Evolutionary conservation across 129 eudicot species (phyloP).

Genomic region (Cynara cardunculus): DNA sequence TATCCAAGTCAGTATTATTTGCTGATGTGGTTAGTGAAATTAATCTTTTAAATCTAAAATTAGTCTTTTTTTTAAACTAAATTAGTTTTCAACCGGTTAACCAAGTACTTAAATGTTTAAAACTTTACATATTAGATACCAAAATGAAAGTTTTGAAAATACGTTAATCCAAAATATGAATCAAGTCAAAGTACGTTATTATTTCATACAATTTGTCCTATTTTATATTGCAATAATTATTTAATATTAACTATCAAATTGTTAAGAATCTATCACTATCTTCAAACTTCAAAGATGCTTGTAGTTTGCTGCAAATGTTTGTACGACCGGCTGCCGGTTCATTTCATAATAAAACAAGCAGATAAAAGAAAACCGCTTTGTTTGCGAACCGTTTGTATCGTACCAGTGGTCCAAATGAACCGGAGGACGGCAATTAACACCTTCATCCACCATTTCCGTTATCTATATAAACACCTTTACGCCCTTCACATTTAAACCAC

Average conservation of each 20-base stretch:
- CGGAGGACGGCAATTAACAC: conserved; percentile 19
- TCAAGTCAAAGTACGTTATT: no score
- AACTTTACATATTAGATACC: no score
- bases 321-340: conserved; percentile 18
- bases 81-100: no score
- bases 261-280: not conserved
- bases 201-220: no score
- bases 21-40: no score
- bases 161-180: no score
- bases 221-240: no score
- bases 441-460: not conserved
- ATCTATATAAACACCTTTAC: conserved; percentile 20
- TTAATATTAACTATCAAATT: not conserved
- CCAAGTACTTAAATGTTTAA: no score
- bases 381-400: not conserved
- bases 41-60: no score
- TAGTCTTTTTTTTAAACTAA: no score
- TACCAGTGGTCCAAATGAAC: not conserved
- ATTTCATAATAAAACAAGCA: conserved; percentile 10
- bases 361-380: not conserved
- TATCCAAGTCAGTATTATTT: no score
- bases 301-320: conserved; percentile 11
- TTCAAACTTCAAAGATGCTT: not conserved
- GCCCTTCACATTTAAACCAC: conserved; percentile 9
- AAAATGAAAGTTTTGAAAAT: no score